Evolutionary conservation across 257 asterid genomes (phyloP), one percentile per base, ranked within the genome.

Genomic region (Vinca minor): DNA sequence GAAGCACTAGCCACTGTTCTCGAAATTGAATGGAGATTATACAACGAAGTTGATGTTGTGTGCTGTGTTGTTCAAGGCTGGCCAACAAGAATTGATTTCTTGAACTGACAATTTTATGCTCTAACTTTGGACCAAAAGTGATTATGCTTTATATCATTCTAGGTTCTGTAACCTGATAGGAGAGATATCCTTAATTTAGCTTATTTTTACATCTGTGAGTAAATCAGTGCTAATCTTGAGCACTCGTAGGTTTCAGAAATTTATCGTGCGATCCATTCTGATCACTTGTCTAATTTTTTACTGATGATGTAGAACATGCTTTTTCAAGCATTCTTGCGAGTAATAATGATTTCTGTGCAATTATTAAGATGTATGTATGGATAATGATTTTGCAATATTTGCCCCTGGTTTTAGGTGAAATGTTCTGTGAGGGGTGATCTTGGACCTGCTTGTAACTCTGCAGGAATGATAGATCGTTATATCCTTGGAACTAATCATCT

Each of bases 391-490:
- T 36, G 41, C 8, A 47, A 26, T 53, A 35, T 71, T 21, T 62
- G 29, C 70, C 25, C 50, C 39, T 54, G 49, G 63, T 58, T 64
- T 12, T 74, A 87, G 97, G 96, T 90, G 66, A 87, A 80, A 65
- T 90, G 96, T 77, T 82, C 87, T 48, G 86, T 79, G 31, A 82
- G 95, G 75, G 90, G 95, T 74, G 87, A 90, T 71, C 85, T 90
- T 2, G 79, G 93, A 60, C 97, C 97, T 54, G 93, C 86, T 38
- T 90, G 97, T 73, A 90, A 85, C 68, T 67, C 97, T 73, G 97
- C 87, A 64, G 96, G 86, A 64, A 81, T 87, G 97, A 74, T 90
- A 54, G 97, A 90, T 78, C 91, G 93, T 34, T 54, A 35, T 60
- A 39, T 90, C 71, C 90, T 90, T 70, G 96, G 97, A 47, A 71